phyloP scores from a whole-genome alignment of 768 basidiomycete genomes.

The Tulasnella sp. region DNA sequence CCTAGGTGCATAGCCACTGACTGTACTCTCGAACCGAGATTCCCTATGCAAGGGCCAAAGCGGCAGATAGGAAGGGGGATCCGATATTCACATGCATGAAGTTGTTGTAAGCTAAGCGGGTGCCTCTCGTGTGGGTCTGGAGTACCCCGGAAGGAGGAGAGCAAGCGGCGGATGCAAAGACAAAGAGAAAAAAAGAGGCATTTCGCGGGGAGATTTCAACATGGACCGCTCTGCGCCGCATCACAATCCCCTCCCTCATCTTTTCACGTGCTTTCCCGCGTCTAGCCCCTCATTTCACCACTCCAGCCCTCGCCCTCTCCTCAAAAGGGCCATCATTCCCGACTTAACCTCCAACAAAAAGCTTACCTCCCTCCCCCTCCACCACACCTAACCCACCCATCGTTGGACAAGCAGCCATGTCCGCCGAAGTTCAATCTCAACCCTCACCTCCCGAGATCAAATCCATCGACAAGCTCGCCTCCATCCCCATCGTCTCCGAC shows the following conservation, averaged over 20 bases:
- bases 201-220: no score
- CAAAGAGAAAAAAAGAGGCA: no score
- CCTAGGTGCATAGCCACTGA: no score
- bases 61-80: background rate
- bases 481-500: slow-evolving; percentile 68
- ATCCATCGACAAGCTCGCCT: slow-evolving; percentile 57
- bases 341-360: background rate
- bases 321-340: background rate
- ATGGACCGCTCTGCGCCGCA: no score
- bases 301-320: background rate
- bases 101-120: no score
- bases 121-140: no score
- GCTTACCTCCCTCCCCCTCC: background rate
- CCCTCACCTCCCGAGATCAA: slow-evolving; percentile 51
- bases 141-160: no score
- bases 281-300: slow-evolving; percentile 9
- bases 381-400: background rate
- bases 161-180: no score
- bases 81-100: background rate
- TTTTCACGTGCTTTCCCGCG: slow-evolving; percentile 9
- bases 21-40: background rate
- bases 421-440: slow-evolving; percentile 23
- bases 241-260: background rate
- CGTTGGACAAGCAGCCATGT: slow-evolving; percentile 2
- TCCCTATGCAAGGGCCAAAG: background rate